Conservation (phyloP, 768 basidiomycete species). For the Lentinus brumalis region DNA sequence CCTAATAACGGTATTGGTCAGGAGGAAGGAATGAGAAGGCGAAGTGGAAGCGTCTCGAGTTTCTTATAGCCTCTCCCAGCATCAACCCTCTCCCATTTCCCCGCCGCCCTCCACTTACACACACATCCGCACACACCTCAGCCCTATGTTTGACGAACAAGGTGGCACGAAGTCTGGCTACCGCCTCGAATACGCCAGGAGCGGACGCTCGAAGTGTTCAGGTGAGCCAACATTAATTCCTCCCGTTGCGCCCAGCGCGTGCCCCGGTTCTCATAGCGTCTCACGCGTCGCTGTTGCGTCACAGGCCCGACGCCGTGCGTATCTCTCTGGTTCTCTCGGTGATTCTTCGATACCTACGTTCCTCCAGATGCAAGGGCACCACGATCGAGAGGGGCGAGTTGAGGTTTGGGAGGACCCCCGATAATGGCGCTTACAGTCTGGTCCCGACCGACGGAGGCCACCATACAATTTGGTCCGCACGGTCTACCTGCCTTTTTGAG, state of each 20-base stretch:
- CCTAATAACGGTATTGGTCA: no score
- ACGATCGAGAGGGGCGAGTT: slow-evolving; percentile 71
- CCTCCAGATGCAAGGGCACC: slow-evolving; percentile 51
- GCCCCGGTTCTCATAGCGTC: slow-evolving; percentile 26
- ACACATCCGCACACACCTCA: neutral
- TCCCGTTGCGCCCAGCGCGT: slow-evolving; percentile 22
- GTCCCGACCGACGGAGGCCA: slow-evolving; percentile 53
- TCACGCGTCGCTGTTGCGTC: slow-evolving; percentile 29
- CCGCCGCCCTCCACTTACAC: no score
- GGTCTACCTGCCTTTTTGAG: no score
- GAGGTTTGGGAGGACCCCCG: slow-evolving; percentile 55
- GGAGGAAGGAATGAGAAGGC: no score
- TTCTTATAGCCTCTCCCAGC: no score
- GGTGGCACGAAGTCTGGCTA: slow-evolving; percentile 59
- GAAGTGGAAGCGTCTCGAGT: no score
- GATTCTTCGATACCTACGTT: slow-evolving; percentile 23
- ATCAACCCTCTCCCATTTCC: no score
- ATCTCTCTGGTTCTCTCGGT: neutral
- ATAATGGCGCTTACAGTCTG: no score
- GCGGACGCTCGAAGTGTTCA: slow-evolving; percentile 75
- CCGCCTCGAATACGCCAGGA: slow-evolving; percentile 75
- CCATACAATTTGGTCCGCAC: neutral
- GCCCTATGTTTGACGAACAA: slow-evolving; percentile 41
- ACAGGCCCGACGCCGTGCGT: slow-evolving; percentile 73
- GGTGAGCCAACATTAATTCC: slow-evolving; percentile 45